Base-by-base conservation (phyloP, 78 protist species). In the Salpingoeca rosetta region DNA sequence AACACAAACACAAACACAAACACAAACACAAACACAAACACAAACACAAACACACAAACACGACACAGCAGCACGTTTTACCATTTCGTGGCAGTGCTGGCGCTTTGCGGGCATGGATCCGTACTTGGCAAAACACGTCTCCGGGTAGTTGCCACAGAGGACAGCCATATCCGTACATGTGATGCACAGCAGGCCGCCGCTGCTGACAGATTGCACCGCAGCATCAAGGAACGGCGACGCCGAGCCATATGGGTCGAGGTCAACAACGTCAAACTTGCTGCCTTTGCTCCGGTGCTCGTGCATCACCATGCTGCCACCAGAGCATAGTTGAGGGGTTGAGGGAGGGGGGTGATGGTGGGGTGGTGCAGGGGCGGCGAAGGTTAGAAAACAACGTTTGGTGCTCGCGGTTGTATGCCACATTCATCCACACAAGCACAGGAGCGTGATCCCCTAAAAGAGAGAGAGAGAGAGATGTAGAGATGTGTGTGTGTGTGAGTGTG, bases 211-310 rank as follows among this genome's bases (percentile, higher is more conserved):
- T 80, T 94, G 93, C 0, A 98, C 93, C 10, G 99, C 99, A 17
- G 92, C 85, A 83, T 97, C 99, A 2, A 98, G 81, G 82, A 98
- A 98, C 31, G 90, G 93, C 17, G 95, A 57, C 26, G 99, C 98
- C 1, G 99, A 73, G 39, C 99, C 99, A 76, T 98, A 98, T 24
- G 99, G 99, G 83, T 98, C 99, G 28, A 98, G 92, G 81, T 98
- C 99, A 27, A 98, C 87, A 39, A 96, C 95, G 43, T 96, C 96
- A 65, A 96, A 95, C 40, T 51, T 76, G 26, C 87, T 83, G 3
- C 26, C 40, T 0, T 36, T 28, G 24, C 41, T 41, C 12, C 90
- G 39, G 75, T 81, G 42, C 28, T 87, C 42, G 76, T 84, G 45
- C 92, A 92, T 91, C 36, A 84, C 90, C 44, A 86, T 22, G 27